Conservation (phyloP, 2,329 filamentous ascomycete species). For the Zasmidium angulare region DNA sequence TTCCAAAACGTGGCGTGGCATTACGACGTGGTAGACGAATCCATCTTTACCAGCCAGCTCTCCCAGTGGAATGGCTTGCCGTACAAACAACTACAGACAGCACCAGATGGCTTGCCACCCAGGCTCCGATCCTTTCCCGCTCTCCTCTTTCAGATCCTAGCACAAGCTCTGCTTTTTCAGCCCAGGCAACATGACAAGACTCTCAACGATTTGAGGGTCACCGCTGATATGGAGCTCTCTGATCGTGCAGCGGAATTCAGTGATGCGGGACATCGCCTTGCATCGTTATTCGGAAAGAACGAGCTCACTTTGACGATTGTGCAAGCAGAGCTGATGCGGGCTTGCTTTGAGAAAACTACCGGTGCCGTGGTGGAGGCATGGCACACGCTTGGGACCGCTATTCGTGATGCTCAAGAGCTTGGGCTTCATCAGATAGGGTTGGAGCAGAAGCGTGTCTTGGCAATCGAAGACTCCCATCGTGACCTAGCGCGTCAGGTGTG, state of each 20-base stretch:
- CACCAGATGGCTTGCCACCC: background rate
- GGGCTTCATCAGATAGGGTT: background rate
- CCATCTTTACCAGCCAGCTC: background rate
- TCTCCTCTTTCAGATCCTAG: background rate
- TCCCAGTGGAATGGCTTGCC: background rate
- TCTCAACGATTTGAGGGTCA: background rate
- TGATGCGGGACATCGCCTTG: background rate
- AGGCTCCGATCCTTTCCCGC: background rate
- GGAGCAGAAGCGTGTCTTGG: background rate
- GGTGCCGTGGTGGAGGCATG: background rate
- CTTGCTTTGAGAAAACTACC: background rate
- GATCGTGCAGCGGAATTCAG: background rate
- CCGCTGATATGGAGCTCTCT: background rate
- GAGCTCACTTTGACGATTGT: background rate
- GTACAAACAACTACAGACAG: background rate
- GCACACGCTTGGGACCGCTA: background rate
- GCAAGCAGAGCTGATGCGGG: background rate
- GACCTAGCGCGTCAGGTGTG: background rate
- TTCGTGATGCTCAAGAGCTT: background rate
- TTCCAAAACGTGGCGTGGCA: conserved; percentile 1
- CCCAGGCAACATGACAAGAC: background rate
- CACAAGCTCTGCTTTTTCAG: background rate
- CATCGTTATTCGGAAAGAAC: background rate
- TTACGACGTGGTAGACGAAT: background rate
- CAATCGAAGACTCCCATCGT: background rate